Conservation (phyloP, 2,329 filamentous ascomycete species). For the Mollisia scopiformis region DNA sequence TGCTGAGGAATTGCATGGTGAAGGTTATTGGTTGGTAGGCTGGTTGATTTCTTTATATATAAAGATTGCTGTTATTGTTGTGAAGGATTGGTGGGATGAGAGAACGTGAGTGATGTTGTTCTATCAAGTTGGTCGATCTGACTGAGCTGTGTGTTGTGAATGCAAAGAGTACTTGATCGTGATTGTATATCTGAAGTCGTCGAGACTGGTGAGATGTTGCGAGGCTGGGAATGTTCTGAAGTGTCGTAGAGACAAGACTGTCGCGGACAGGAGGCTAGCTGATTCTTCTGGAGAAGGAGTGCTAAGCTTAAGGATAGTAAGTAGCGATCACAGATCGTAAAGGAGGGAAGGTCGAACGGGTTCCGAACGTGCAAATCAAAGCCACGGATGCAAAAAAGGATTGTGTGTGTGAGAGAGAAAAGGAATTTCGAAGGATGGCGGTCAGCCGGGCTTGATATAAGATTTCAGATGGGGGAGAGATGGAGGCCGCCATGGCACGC, state of each 20-base stretch:
- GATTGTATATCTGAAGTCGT: constrained; percentile 24
- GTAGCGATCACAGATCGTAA: constrained; percentile 33
- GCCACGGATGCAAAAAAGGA: constrained; percentile 23
- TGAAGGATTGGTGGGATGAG: constrained; percentile 29
- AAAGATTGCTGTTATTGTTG: not conserved
- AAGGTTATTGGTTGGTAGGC: no score
- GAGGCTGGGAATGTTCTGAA: constrained; percentile 10
- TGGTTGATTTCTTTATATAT: constrained; percentile 10
- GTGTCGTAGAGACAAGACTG: constrained; percentile 28
- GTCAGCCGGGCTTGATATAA: not conserved
- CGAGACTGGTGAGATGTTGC: constrained; percentile 12
- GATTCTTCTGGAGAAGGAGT: constrained; percentile 12
- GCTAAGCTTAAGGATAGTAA: constrained; percentile 25
- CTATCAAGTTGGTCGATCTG: constrained; percentile 31
- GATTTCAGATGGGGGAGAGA: not conserved
- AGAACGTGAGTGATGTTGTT: constrained; percentile 20
- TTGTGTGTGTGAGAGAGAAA: constrained; percentile 19
- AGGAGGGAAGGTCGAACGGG: constrained; percentile 28
- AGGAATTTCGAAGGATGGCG: not conserved
- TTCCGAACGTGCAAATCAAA: constrained; percentile 18
- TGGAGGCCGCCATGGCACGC: not conserved
- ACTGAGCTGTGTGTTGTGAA: constrained; percentile 16
- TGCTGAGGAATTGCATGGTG: constrained; percentile 57
- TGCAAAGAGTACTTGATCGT: constrained; percentile 14
- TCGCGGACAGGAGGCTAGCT: constrained; percentile 24